Evolutionary conservation across 441 rosid species (phyloP), one percentile per base, ranked within the genome.

Genomic region (Pelargonium fulgidum): DNA sequence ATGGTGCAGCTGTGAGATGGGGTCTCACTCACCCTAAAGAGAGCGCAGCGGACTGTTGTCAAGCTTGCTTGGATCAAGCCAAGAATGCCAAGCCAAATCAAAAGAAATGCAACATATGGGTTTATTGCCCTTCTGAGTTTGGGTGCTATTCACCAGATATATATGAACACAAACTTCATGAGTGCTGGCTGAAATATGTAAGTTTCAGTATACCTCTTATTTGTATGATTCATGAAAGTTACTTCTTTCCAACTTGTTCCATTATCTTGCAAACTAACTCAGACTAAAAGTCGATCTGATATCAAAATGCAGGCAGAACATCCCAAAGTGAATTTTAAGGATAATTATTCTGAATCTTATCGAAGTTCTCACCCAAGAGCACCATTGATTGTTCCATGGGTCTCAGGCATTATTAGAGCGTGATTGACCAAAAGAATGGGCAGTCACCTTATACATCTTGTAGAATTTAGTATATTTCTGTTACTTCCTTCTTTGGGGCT

Each of bases 171-270:
- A 94, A 81, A 78, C 84, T 82, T 71, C 84, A 78, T 78, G 98
- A 92, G 72, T 94, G 99, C 83, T 94, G 99, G 98, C 93, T 94
- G 66, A 94, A 94, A 90, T 85, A 80, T 73, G 99, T 94, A 83
- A 90, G 97, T 70, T 7, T 65, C 62, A 33, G 48, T 69, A 20
- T 10, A 11, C 62, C 4, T 62, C 26, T 13, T 17, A 7, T 4
- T 61, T 12, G 17, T 20, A 22, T 39, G 52, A 22, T 10, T n/a
- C 44, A 10, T 1, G 10, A 56, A 3, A 22, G 24, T 29, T 12
- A 47, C 13, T 17, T 29, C 39, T 2, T 44, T 68, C 14, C 19
- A 58, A 8, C 13, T 11, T 8, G 3, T 9, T 1, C 13, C 12
- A 1, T 47, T 47, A 9, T 11, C 13, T 47, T 47, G 3, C 52